These are phyloP conservation scores for Metahyphopichia silvanorum DNA, from an alignment of 805 yeast species.

Conservation along the genomic window DNA sequence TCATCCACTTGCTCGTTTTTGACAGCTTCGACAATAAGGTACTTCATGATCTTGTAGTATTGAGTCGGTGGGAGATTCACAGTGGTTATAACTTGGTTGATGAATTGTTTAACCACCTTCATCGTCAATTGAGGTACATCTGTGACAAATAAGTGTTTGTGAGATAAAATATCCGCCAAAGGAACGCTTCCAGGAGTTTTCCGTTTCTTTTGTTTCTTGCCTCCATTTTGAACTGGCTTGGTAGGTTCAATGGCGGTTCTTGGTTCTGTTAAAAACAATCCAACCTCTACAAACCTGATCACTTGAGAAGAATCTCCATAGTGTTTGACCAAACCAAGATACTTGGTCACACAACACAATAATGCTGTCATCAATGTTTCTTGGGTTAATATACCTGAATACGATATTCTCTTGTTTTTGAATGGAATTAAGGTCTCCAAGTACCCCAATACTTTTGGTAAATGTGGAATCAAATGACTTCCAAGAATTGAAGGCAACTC, in stretches of 20 bases:
- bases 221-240: background rate
- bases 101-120: conserved; percentile 40
- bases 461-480: conserved; percentile 44
- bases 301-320: conserved; percentile 50
- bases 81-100: conserved; percentile 45
- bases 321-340: conserved; percentile 33
- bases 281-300: conserved; percentile 56
- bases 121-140: conserved; percentile 38
- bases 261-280: conserved; percentile 42
- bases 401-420: conserved; percentile 27
- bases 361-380: conserved; percentile 41
- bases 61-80: conserved; percentile 59
- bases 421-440: conserved; percentile 63
- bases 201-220: conserved; percentile 35
- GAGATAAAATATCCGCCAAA: conserved; percentile 66
- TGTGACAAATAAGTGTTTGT: conserved; percentile 51
- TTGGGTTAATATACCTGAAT: conserved; percentile 29
- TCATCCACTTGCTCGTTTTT: conserved; percentile 21
- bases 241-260: conserved; percentile 12
- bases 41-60: conserved; percentile 51
- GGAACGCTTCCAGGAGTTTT: conserved; percentile 45
- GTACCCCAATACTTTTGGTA: conserved; percentile 47
- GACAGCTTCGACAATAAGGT: conserved; percentile 33
- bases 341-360: conserved; percentile 21
- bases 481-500: conserved; percentile 30